A percentile compares a stretch with the other conserved stretches of the same genome.
phyloP scores from a whole-genome alignment of 495 filamentous ascomycete genomes.

The Xylaria flabelliformis region DNA sequence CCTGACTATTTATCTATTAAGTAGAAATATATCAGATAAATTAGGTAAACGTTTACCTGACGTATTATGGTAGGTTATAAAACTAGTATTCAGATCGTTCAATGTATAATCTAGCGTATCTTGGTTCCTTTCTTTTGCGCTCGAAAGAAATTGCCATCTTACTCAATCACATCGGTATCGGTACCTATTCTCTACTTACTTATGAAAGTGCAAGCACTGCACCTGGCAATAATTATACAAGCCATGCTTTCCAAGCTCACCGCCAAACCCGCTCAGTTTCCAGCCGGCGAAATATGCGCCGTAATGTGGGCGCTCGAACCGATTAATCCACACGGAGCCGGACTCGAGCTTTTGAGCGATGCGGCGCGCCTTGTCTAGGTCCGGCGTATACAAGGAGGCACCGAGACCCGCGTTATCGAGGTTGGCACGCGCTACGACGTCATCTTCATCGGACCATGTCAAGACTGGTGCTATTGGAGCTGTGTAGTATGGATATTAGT shows the following conservation, averaged over 20 bases:
- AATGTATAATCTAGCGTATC: too few relatives aligned
- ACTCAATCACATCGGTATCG: too few relatives aligned
- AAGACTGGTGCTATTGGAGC: slow-evolving; percentile 64
- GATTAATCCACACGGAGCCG: slow-evolving; percentile 66
- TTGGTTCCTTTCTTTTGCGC: too few relatives aligned
- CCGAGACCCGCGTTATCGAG: slow-evolving; percentile 62
- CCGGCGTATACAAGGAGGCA: slow-evolving; percentile 62
- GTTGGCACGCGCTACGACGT: slow-evolving; percentile 65
- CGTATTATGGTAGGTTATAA: neutral
- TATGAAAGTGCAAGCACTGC: slow-evolving; percentile 55
- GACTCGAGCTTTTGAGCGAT: slow-evolving; percentile 60
- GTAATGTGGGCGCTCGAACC: slow-evolving; percentile 53
- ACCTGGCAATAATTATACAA: slow-evolving; percentile 65
- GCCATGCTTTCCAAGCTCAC: slow-evolving; percentile 66
- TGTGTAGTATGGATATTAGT: slow-evolving; percentile 21
- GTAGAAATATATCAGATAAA: neutral
- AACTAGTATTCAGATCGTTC: neutral
- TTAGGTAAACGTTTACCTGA: neutral
- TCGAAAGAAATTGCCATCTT: neutral
- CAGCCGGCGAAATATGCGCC: slow-evolving; percentile 67
- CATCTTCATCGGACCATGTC: slow-evolving; percentile 63
- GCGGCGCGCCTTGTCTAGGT: slow-evolving; percentile 55
- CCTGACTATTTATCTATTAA: neutral
- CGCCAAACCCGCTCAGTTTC: slow-evolving; percentile 71
- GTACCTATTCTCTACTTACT: slow-evolving; percentile 29